Percentiles rank a stretch among this genome's conserved stretches.
These are phyloP conservation scores for Chaetomidium leptoderma DNA, from an alignment of 495 filamentous ascomycete species.

Conservation along the genomic window DNA sequence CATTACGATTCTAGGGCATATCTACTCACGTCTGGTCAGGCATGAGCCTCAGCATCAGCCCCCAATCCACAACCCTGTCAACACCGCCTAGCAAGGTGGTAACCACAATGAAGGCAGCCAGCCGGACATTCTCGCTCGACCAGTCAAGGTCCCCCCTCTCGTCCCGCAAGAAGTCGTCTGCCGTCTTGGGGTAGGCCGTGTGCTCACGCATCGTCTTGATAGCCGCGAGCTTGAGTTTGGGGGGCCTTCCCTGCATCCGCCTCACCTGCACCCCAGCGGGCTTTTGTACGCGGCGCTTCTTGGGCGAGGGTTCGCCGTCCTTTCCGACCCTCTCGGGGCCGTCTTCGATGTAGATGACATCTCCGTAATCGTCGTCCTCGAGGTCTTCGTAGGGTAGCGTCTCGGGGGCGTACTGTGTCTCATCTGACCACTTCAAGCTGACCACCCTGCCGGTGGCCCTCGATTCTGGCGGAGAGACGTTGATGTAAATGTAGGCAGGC, in stretches of 20 bases:
- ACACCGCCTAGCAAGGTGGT: slow-evolving; percentile 69
- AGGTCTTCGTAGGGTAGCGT: slow-evolving; percentile 43
- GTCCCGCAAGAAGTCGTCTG: slow-evolving; percentile 37
- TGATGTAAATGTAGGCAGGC: slow-evolving; percentile 35
- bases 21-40: slow-evolving; percentile 46
- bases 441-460: slow-evolving; percentile 23
- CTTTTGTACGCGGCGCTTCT: slow-evolving; percentile 20
- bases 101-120: slow-evolving; percentile 69
- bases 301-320: not conserved
- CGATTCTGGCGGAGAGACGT: slow-evolving; percentile 27
- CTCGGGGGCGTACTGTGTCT: slow-evolving; percentile 36
- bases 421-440: slow-evolving; percentile 32
- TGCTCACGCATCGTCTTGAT: slow-evolving; percentile 40
- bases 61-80: slow-evolving; percentile 68
- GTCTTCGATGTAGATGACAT: slow-evolving; percentile 12
- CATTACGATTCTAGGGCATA: not conserved
- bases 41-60: slow-evolving; percentile 61
- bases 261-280: slow-evolving; percentile 6
- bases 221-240: slow-evolving; percentile 32
- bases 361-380: slow-evolving; percentile 26
- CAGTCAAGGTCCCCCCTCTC: slow-evolving; percentile 35
- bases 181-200: slow-evolving; percentile 33
- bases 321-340: slow-evolving; percentile 1
- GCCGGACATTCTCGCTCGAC: slow-evolving; percentile 45
- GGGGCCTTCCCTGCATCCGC: slow-evolving; percentile 20